phyloP scores from a whole-genome alignment of 495 filamentous ascomycete genomes.

The Talaromyces borbonicus region DNA sequence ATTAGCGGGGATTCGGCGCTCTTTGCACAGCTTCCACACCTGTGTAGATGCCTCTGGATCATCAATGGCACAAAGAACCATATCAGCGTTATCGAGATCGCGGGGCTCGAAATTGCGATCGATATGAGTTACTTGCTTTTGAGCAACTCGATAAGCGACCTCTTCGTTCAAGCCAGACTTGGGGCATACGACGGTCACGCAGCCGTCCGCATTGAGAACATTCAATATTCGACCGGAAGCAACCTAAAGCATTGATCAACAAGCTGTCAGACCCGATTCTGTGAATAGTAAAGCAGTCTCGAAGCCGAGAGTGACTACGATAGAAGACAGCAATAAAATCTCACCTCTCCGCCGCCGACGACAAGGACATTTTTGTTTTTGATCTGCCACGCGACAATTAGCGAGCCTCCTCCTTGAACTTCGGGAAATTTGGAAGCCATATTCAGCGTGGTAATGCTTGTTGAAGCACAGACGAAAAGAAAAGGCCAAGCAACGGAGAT shows the following conservation, averaged over 20 bases:
- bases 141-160: constrained; percentile 68
- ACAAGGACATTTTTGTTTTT: constrained; percentile 75
- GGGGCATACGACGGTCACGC: constrained; percentile 76
- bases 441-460: not conserved
- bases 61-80: constrained; percentile 90
- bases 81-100: constrained; percentile 69
- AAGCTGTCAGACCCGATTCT: constrained; percentile 1
- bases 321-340: constrained; percentile 10
- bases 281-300: constrained; percentile 8
- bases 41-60: constrained; percentile 75
- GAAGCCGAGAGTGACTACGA: too few relatives aligned
- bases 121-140: constrained; percentile 63
- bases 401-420: constrained; percentile 79
- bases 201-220: constrained; percentile 87
- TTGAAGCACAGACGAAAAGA: not conserved
- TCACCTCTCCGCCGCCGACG: constrained; percentile 86
- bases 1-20: constrained; percentile 75
- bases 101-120: constrained; percentile 72
- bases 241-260: constrained; percentile 45
- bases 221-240: constrained; percentile 89
- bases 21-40: constrained; percentile 89
- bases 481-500: too few relatives aligned
- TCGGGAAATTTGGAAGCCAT: constrained; percentile 61
- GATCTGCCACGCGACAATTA: constrained; percentile 92
- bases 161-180: constrained; percentile 74